Conservation (phyloP, 345 rosid species). For the Ricinus communis region DNA sequence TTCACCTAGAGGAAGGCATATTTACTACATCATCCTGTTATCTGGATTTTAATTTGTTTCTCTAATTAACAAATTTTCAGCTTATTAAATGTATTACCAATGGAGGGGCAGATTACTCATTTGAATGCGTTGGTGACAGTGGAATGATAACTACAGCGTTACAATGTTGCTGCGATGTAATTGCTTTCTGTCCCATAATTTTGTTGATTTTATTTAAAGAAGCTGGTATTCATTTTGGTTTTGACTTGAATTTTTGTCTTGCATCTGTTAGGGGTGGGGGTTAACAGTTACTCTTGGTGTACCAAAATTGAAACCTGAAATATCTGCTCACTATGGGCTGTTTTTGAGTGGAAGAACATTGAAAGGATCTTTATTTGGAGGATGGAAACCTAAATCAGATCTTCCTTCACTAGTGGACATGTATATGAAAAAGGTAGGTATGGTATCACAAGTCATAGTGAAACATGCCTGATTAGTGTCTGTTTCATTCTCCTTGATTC, state of each 20-base stretch:
- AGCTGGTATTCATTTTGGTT: not conserved
- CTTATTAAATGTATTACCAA: conserved; percentile 68
- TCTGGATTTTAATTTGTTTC: not conserved
- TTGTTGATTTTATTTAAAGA: not conserved
- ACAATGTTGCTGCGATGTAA: conserved; percentile 86
- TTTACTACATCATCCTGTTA: too few relatives aligned
- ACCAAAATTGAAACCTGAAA: conserved; percentile 74
- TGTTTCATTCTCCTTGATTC: not conserved
- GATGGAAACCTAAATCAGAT: conserved; percentile 91
- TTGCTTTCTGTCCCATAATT: conserved; percentile 13
- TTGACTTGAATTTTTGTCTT: conserved; percentile 9
- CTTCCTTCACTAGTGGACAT: conserved; percentile 70
- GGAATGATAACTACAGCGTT: conserved; percentile 69
- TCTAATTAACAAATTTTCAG: conserved; percentile 34
- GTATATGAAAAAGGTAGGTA: conserved; percentile 71
- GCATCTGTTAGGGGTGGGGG: conserved; percentile 76
- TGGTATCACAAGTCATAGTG: not conserved
- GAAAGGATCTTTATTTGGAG: conserved; percentile 81
- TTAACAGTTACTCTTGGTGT: conserved; percentile 86
- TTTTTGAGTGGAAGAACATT: conserved; percentile 71
- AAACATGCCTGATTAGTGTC: not conserved
- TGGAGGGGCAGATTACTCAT: conserved; percentile 91
- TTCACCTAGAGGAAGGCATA: too few relatives aligned
- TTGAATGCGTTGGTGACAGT: conserved; percentile 84
- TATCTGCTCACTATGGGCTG: conserved; percentile 74